Conservation (phyloP, 352 stramenopile species). For the Pythium periplocum region DNA sequence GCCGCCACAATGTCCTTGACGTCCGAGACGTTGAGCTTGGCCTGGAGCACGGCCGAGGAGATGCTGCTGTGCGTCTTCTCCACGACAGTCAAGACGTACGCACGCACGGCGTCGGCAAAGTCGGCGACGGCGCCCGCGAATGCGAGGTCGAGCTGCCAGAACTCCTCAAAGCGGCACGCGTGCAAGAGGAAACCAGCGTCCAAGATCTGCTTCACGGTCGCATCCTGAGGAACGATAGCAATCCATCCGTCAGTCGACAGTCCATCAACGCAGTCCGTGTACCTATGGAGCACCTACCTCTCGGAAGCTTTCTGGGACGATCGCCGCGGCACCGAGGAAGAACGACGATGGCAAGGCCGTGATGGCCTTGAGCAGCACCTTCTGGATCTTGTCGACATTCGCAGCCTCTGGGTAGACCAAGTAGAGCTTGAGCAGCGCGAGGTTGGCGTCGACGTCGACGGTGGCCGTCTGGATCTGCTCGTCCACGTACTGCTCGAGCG, state of each 20-base stretch:
- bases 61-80: conserved; percentile 71
- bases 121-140: conserved; percentile 58
- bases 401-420: conserved; percentile 53
- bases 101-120: conserved; percentile 67
- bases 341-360: conserved; percentile 63
- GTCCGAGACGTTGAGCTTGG: conserved; percentile 64
- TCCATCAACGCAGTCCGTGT: background rate
- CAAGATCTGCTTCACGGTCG: conserved; percentile 49
- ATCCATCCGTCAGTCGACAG: conserved; percentile 1
- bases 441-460: conserved; percentile 70
- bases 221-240: conserved; percentile 26
- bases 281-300: conserved; percentile 26
- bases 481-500: conserved; percentile 64
- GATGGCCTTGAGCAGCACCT: conserved; percentile 68
- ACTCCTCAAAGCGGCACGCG: conserved; percentile 76
- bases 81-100: conserved; percentile 71
- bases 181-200: conserved; percentile 64
- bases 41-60: conserved; percentile 49
- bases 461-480: conserved; percentile 62
- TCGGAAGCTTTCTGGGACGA: conserved; percentile 62
- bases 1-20: conserved; percentile 48
- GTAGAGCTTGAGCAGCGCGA: conserved; percentile 84
- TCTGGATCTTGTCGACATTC: conserved; percentile 56
- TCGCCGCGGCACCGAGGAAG: conserved; percentile 67
- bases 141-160: conserved; percentile 64